A percentile compares a stretch with the other conserved stretches of the same genome.
These are phyloP conservation scores for Neurospora sp. DNA, from an alignment of 2,329 filamentous ascomycete species.

Conservation along the genomic window DNA sequence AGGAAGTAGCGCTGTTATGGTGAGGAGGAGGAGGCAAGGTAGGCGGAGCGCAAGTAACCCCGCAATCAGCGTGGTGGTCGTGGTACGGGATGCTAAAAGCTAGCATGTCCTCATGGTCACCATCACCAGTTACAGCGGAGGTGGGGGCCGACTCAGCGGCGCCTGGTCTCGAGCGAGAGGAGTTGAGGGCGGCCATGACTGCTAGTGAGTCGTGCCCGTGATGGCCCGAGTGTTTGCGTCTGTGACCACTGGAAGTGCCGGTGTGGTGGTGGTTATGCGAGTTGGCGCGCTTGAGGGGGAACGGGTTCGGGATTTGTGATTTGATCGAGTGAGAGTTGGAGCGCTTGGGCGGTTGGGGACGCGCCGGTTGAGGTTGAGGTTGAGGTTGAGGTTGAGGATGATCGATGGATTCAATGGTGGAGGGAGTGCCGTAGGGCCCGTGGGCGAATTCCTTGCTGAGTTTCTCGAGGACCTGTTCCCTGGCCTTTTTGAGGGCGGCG, in stretches of 20 bases:
- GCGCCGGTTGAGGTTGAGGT: neutral
- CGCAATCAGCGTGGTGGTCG: neutral
- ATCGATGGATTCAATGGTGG: neutral
- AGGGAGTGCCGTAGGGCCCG: neutral
- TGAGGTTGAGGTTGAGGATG: neutral
- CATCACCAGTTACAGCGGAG: neutral
- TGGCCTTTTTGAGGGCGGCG: constrained; percentile 46
- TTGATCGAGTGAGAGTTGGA: neutral
- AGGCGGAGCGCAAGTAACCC: neutral
- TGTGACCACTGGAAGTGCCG: neutral
- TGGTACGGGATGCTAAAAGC: neutral
- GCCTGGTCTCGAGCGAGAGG: neutral
- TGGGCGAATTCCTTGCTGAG: constrained; percentile 40
- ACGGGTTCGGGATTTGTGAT: neutral
- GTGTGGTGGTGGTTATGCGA: neutral
- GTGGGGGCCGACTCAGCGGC: neutral
- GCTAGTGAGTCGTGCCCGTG: neutral
- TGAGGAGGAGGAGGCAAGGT: neutral
- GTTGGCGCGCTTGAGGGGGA: neutral
- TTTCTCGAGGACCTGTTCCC: constrained; percentile 49
- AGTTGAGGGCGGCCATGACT: neutral
- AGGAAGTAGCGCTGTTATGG: neutral
- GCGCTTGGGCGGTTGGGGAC: neutral
- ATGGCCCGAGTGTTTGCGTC: neutral
- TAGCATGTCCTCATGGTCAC: neutral